Evolutionary conservation across 2,329 filamentous ascomycete genomes (phyloP).

Genomic region (Purpureocillium lavendulum): DNA sequence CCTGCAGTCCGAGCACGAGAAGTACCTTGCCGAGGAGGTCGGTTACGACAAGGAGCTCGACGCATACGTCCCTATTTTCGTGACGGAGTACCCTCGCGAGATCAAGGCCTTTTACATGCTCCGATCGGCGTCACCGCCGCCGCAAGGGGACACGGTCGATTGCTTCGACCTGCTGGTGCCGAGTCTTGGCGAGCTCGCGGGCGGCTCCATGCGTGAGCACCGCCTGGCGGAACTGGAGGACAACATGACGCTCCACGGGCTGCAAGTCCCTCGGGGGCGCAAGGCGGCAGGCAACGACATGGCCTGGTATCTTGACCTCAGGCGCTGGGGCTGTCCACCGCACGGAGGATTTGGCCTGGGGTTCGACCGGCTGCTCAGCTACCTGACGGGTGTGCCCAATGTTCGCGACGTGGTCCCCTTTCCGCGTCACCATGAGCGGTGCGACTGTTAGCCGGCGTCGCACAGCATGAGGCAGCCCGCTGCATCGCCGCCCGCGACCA

Average conservation of each 20-base stretch:
- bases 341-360: conserved; percentile 89
- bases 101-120: conserved; percentile 83
- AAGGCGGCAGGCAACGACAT: conserved; percentile 30
- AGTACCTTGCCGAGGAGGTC: conserved; percentile 65
- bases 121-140: conserved; percentile 20
- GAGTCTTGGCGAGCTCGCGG: conserved; percentile 77
- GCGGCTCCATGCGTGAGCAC: conserved; percentile 85
- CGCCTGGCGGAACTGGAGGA: conserved; percentile 56
- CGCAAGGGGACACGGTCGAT: conserved; percentile 54
- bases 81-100: conserved; percentile 82
- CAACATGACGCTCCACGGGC: conserved; percentile 62
- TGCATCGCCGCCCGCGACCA: background rate
- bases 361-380: conserved; percentile 79
- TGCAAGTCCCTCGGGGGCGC: conserved; percentile 34
- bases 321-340: conserved; percentile 83
- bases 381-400: conserved; percentile 72
- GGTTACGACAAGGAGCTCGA: conserved; percentile 39
- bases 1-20: conserved; percentile 88
- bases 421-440: conserved; percentile 62
- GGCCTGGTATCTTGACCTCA: conserved; percentile 82
- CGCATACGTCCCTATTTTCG: conserved; percentile 64
- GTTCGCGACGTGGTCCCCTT: conserved; percentile 82
- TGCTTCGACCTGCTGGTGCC: conserved; percentile 89
- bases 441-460: conserved; percentile 39
- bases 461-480: conserved; percentile 1